Conservation (phyloP, 1,284 basidiomycete genomes). For the Butyriboletus regius region DNA sequence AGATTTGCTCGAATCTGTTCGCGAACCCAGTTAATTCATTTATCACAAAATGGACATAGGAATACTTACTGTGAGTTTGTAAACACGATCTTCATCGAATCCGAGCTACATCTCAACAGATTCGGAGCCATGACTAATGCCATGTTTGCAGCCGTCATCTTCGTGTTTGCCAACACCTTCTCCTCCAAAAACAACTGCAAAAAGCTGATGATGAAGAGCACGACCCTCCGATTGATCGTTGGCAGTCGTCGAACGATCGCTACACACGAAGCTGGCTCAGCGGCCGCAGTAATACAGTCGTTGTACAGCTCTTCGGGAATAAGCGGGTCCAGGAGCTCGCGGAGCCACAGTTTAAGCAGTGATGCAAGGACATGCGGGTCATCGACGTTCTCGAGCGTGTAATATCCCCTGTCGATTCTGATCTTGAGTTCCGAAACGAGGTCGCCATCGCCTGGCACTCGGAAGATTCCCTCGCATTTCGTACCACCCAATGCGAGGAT, state of each 20-base stretch:
- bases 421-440: constrained; percentile 77
- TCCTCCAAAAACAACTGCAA: constrained; percentile 79
- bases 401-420: constrained; percentile 82
- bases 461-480: constrained; percentile 81
- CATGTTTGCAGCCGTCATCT: constrained; percentile 78
- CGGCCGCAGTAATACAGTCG: constrained; percentile 68
- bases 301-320: constrained; percentile 82
- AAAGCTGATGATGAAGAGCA: constrained; percentile 82
- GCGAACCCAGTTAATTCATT: constrained; percentile 3
- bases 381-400: constrained; percentile 78
- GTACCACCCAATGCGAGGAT: constrained; percentile 81
- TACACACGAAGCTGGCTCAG: constrained; percentile 62
- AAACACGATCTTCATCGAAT: constrained; percentile 77
- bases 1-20: constrained; percentile 73
- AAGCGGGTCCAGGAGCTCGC: constrained; percentile 81
- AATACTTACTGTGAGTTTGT: constrained; percentile 74
- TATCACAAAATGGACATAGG: constrained; percentile 1
- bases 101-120: constrained; percentile 72
- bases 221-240: constrained; percentile 73
- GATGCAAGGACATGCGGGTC: constrained; percentile 84
- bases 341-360: constrained; percentile 83
- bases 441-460: constrained; percentile 81
- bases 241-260: constrained; percentile 71
- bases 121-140: constrained; percentile 85
- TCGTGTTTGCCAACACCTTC: constrained; percentile 62